phyloP scores from a whole-genome alignment of 306 rosid species.

The Cyclanthera cordifolia region DNA sequence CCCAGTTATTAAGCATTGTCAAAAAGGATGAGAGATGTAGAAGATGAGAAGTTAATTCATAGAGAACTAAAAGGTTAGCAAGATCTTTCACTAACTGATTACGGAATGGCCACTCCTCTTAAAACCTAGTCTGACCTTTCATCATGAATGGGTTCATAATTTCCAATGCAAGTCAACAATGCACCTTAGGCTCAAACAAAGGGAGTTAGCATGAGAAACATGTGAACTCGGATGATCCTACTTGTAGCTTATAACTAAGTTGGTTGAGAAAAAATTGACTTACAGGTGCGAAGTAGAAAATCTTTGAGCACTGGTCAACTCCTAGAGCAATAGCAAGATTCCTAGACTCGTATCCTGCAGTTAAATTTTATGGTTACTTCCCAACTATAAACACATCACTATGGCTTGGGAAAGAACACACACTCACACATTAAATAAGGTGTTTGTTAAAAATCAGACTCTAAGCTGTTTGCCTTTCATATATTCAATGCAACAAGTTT shows the following conservation, averaged over 20 bases:
- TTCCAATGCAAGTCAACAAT: neutral
- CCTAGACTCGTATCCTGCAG: constrained; percentile 92
- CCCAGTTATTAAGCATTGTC: neutral
- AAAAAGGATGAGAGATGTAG: constrained; percentile 1
- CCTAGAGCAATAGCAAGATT: constrained; percentile 80
- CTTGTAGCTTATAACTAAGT: constrained; percentile 25
- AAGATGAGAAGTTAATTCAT: neutral
- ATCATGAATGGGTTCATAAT: neutral
- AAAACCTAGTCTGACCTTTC: neutral
- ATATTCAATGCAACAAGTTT: constrained; percentile 16
- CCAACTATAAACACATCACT: constrained; percentile 37
- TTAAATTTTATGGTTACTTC: constrained; percentile 55
- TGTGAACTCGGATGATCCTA: constrained; percentile 35
- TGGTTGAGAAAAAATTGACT: constrained; percentile 53
- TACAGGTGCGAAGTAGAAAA: constrained; percentile 57
- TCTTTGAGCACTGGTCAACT: constrained; percentile 62
- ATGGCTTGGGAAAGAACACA: constrained; percentile 16
- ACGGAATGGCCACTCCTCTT: neutral
- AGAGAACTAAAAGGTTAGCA: neutral
- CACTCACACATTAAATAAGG: constrained; percentile 23
- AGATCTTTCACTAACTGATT: neutral
- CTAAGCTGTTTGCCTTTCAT: constrained; percentile 11
- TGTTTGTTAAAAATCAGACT: constrained; percentile 22
- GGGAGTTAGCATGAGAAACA: constrained; percentile 8
- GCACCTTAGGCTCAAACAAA: neutral